These are phyloP conservation scores for Lithohypha guttulata DNA, from an alignment of 2,329 filamentous ascomycete species.

Conservation along the genomic window DNA sequence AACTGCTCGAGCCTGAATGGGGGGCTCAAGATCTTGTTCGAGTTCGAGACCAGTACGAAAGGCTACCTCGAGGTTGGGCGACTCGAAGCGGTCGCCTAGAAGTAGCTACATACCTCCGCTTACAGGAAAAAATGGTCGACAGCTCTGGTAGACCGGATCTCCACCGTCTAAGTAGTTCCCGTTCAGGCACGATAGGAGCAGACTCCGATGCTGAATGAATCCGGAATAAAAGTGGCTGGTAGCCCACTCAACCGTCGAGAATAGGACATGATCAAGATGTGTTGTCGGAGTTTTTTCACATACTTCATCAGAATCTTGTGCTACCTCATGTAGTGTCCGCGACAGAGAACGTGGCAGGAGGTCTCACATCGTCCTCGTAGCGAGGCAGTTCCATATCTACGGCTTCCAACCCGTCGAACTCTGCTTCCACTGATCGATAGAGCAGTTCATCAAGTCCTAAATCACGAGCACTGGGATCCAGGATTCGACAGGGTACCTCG, in stretches of 20 bases:
- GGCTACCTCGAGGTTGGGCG: slow-evolving; percentile 17
- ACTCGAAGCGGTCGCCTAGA: slow-evolving; percentile 17
- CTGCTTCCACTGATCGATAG: not conserved
- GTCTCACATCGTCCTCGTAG: slow-evolving; percentile 6
- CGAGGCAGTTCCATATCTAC: not conserved
- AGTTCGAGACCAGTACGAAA: slow-evolving; percentile 15
- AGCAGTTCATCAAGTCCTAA: not conserved
- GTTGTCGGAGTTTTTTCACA: too few relatives aligned
- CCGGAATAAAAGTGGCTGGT: too few relatives aligned
- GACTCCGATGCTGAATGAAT: too few relatives aligned
- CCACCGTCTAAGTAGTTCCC: not conserved
- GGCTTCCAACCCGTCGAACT: not conserved
- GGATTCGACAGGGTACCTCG: not conserved
- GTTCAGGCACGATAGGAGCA: too few relatives aligned
- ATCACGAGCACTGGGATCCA: not conserved
- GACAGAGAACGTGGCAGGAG: not conserved
- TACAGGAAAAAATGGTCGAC: slow-evolving; percentile 9
- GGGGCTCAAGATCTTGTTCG: slow-evolving; percentile 25
- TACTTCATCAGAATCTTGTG: too few relatives aligned
- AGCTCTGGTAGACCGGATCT: too few relatives aligned
- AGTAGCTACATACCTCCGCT: slow-evolving; percentile 12
- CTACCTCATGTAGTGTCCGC: slow-evolving; percentile 20
- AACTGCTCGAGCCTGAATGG: slow-evolving; percentile 26
- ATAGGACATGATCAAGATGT: too few relatives aligned
- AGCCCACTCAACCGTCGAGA: too few relatives aligned